phyloP scores from a whole-genome alignment of 768 basidiomycete species.

The Calvatia gigantea region DNA sequence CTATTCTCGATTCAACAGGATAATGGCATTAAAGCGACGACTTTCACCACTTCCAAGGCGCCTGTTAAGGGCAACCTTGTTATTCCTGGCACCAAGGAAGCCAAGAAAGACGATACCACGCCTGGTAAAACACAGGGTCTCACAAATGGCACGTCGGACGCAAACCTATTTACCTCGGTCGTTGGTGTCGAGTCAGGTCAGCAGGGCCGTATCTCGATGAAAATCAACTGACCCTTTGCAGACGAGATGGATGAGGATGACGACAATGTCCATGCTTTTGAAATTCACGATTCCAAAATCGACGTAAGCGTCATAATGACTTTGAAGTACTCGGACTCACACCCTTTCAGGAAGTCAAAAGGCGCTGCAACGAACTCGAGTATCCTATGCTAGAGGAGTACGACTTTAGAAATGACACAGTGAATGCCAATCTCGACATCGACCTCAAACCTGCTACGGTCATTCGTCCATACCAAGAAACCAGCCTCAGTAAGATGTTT shows the following conservation, averaged over 20 bases:
- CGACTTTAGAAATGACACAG: conserved; percentile 95
- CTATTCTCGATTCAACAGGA: conserved; percentile 67
- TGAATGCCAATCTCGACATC: conserved; percentile 96
- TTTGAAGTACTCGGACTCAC: neutral
- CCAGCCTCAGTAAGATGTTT: conserved; percentile 98
- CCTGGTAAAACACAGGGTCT: conserved; percentile 25
- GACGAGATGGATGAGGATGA: conserved; percentile 98
- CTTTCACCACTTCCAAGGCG: conserved; percentile 77
- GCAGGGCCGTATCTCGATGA: conserved; percentile 18
- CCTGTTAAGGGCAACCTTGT: conserved; percentile 79
- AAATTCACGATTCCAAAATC: conserved; percentile 91
- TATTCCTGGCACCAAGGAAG: conserved; percentile 81
- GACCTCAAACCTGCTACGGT: conserved; percentile 98
- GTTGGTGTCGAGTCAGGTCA: conserved; percentile 88
- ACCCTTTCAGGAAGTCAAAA: conserved; percentile 78
- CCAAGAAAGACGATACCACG: conserved; percentile 58
- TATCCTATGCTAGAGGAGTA: conserved; percentile 99
- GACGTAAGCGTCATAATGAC: conserved; percentile 54
- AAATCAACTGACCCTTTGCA: conserved; percentile 24
- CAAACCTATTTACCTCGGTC: conserved; percentile 91
- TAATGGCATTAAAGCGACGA: conserved; percentile 71
- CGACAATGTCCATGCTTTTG: conserved; percentile 95
- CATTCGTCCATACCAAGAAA: conserved; percentile 98
- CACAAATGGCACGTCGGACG: conserved; percentile 39
- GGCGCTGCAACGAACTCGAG: conserved; percentile 93